A percentile compares a stretch with the other conserved stretches of the same genome.
These are phyloP conservation scores for Rhizophagus sp. DNA, from an alignment of 192 early-diverging fungal species.

Conservation along the genomic window DNA sequence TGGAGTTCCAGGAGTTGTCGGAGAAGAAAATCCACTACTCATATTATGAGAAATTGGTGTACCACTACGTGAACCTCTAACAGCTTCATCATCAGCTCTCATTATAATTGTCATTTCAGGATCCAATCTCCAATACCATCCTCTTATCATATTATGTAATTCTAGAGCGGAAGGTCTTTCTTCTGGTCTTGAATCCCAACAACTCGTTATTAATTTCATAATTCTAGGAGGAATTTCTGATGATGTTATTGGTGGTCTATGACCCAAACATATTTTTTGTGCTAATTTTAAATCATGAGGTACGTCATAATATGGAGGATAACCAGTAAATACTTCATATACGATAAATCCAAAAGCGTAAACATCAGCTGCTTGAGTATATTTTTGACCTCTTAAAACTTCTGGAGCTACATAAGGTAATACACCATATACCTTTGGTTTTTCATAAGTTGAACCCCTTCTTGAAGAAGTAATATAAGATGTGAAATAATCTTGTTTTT, in stretches of 20 bases:
- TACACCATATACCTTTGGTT: conserved; percentile 11
- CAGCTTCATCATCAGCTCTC: neutral
- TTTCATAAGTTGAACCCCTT: neutral
- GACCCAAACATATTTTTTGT: neutral
- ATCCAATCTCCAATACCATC: neutral
- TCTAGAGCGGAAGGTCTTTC: neutral
- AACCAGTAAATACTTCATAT: conserved; percentile 5
- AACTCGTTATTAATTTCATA: neutral
- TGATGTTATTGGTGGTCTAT: neutral
- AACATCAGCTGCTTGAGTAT: conserved; percentile 1
- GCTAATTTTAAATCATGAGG: neutral
- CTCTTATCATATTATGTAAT: neutral
- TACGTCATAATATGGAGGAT: neutral
- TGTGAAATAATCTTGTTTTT: neutral
- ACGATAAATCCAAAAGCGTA: conserved; percentile 11
- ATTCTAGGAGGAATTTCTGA: neutral
- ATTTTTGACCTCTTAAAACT: neutral
- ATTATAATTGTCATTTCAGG: neutral
- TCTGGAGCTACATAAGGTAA: conserved; percentile 23
- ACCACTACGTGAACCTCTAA: neutral
- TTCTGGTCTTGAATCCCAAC: neutral
- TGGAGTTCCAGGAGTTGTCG: neutral
- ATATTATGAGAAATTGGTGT: neutral
- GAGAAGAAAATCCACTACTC: neutral
- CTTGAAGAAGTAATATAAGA: neutral